Conservation (phyloP, 257 asterid genomes). For the Solanum bulbocastanum region DNA sequence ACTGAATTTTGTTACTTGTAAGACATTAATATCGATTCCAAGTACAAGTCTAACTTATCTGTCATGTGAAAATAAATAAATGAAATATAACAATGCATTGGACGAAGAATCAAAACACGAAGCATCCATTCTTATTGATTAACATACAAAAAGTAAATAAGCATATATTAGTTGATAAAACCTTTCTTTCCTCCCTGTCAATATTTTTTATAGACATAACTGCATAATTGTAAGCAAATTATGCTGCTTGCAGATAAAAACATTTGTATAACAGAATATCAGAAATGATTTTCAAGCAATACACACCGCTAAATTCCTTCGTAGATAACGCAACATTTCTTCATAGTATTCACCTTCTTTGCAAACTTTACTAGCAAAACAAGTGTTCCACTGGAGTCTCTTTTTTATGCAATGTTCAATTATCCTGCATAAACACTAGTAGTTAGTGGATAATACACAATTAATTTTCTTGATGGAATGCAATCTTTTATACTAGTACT, state of each 20-base stretch:
- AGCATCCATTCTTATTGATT: not conserved
- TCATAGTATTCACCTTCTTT: slow-evolving; percentile 97
- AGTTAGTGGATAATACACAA: not conserved
- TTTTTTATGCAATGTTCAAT: slow-evolving; percentile 85
- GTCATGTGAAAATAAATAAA: too few species aligned
- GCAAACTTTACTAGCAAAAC: slow-evolving; percentile 87
- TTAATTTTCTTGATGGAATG: too few species aligned
- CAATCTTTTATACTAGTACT: too few species aligned
- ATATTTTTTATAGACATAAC: not conserved
- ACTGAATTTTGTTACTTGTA: not conserved
- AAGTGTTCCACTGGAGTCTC: slow-evolving; percentile 67
- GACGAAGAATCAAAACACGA: too few species aligned
- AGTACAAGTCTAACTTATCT: not conserved
- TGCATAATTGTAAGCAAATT: not conserved
- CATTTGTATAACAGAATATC: not conserved
- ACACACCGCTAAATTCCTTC: slow-evolving; percentile 82
- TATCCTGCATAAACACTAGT: slow-evolving; percentile 44
- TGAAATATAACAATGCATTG: too few species aligned
- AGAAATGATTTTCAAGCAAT: slow-evolving; percentile 8
- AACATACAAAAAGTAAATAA: not conserved
- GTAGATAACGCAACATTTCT: slow-evolving; percentile 91
- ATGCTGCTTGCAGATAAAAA: not conserved
- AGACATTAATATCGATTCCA: not conserved
- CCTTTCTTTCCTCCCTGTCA: not conserved
- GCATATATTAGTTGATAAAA: not conserved